A percentile compares a stretch with the other conserved stretches of the same genome.
Evolutionary conservation across 371 early-diverging fungal genomes (phyloP).

Genomic region (Syncephalastrum contaminatum): DNA sequence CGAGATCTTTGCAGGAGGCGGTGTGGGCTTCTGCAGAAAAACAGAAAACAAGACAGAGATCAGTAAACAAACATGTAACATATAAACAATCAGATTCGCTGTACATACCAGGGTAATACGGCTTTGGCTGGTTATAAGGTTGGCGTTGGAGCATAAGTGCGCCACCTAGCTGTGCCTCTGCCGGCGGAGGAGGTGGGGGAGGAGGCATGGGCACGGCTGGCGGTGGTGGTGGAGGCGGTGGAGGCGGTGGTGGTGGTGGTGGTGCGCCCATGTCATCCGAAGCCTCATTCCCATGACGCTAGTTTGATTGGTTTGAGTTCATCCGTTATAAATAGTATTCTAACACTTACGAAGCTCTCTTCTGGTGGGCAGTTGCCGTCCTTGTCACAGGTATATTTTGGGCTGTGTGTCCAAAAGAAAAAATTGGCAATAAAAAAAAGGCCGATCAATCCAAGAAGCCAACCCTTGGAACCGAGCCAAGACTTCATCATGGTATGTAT

Average conservation of each 20-base stretch:
- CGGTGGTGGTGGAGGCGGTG: slow-evolving; percentile 10
- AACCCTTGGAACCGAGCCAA: slow-evolving; percentile 10
- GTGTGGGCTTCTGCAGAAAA: slow-evolving; percentile 3
- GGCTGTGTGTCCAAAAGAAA: slow-evolving; percentile 14
- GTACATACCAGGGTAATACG: slow-evolving; percentile 15
- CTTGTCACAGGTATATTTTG: slow-evolving; percentile 12
- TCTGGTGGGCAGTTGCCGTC: slow-evolving; percentile 7
- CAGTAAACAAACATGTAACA: not conserved
- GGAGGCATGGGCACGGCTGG: slow-evolving; percentile 1
- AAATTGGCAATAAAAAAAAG: slow-evolving; percentile 15
- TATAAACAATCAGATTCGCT: not conserved
- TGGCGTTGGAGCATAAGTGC: slow-evolving; percentile 3
- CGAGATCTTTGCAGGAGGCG: slow-evolving; percentile 16
- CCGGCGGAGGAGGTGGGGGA: slow-evolving; percentile 18
- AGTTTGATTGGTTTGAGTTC: no score
- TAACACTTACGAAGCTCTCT: no score
- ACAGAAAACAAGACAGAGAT: not conserved
- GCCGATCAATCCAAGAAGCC: slow-evolving; percentile 14
- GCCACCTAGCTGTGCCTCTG: slow-evolving; percentile 13
- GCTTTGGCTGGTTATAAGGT: slow-evolving; percentile 11
- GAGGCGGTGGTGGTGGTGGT: slow-evolving; percentile 5
- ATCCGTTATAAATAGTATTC: no score
- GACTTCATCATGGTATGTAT: slow-evolving; percentile 15
- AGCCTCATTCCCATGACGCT: no score
- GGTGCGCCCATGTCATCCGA: slow-evolving; percentile 1